Conservation (phyloP, 2,329 filamentous ascomycete species). For the Gnomoniopsis sp. region DNA sequence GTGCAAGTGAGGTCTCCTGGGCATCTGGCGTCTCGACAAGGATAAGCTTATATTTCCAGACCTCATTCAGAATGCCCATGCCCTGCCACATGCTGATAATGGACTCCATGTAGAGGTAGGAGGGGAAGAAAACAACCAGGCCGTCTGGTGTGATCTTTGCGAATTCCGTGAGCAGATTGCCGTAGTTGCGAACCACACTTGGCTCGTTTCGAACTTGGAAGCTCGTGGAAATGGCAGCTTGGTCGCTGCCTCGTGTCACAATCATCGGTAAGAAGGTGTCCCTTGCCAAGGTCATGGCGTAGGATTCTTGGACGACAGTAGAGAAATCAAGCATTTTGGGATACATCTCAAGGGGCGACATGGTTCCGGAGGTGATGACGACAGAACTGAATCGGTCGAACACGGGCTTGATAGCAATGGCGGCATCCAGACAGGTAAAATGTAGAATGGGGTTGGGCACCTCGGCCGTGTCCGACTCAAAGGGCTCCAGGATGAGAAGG, state of each 20-base stretch:
- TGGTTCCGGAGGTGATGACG: constrained; percentile 96
- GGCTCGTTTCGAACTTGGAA: constrained; percentile 96
- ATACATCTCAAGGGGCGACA: constrained; percentile 97
- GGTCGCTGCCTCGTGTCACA: constrained; percentile 90
- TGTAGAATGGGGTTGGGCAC: constrained; percentile 97
- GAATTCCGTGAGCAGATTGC: constrained; percentile 89
- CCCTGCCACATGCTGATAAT: constrained; percentile 99
- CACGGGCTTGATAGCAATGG: constrained; percentile 95
- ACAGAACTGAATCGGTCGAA: constrained; percentile 97
- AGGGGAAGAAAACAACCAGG: constrained; percentile 98
- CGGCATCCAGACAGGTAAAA: constrained; percentile 93
- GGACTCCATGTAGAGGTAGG: constrained; percentile 98
- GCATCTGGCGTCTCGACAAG: constrained; percentile 96
- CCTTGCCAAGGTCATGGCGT: constrained; percentile 91
- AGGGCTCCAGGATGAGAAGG: constrained; percentile 92
- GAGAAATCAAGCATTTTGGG: constrained; percentile 96
- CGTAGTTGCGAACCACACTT: constrained; percentile 95
- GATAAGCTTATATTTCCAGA: constrained; percentile 99
- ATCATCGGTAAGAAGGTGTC: constrained; percentile 98
- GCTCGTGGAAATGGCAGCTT: constrained; percentile 86
- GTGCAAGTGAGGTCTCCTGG: constrained; percentile 90
- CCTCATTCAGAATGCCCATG: constrained; percentile 94
- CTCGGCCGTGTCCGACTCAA: constrained; percentile 90
- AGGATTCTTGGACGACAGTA: constrained; percentile 93
- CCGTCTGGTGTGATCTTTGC: constrained; percentile 94